Evolutionary conservation across 1,139 yeast species (phyloP).

Genomic region (Meyerozyma sp.): DNA sequence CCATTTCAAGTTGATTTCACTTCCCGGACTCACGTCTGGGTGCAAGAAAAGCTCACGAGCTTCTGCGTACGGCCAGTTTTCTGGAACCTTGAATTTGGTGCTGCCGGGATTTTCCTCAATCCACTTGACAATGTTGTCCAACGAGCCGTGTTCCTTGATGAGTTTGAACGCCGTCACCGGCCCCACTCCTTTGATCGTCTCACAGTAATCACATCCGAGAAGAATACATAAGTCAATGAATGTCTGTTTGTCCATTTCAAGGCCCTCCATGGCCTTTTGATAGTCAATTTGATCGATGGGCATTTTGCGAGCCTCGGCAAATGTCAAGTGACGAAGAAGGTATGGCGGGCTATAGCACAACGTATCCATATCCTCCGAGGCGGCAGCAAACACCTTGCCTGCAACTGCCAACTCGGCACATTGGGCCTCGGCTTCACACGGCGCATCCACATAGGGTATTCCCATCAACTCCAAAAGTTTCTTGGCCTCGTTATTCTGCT

Average conservation of each 20-base stretch:
- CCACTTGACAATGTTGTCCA: conserved; percentile 70
- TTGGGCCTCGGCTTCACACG: conserved; percentile 98
- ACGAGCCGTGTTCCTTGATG: conserved; percentile 76
- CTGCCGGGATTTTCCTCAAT: conserved; percentile 56
- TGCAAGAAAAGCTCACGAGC: conserved; percentile 77
- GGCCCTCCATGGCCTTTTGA: conserved; percentile 63
- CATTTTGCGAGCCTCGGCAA: conserved; percentile 87
- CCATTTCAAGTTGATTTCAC: conserved; percentile 69
- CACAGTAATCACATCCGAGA: conserved; percentile 96
- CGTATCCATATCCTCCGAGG: conserved; percentile 99
- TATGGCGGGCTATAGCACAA: conserved; percentile 84
- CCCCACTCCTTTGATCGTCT: conserved; percentile 90
- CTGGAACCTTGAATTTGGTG: conserved; percentile 79
- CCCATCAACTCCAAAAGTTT: conserved; percentile 82
- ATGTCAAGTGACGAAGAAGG: conserved; percentile 82
- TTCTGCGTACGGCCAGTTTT: conserved; percentile 88
- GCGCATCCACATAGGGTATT: conserved; percentile 87
- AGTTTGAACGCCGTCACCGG: conserved; percentile 90
- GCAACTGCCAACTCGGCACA: conserved; percentile 89
- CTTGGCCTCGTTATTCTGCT: conserved; percentile 93
- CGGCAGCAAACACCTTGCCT: conserved; percentile 94
- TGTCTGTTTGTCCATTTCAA: conserved; percentile 65
- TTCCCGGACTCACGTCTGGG: conserved; percentile 70
- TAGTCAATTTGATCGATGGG: conserved; percentile 85
- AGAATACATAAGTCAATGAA: conserved; percentile 90